Base-by-base conservation (phyloP, 371 early-diverging fungal genomes). In the Circinella umbellata region DNA sequence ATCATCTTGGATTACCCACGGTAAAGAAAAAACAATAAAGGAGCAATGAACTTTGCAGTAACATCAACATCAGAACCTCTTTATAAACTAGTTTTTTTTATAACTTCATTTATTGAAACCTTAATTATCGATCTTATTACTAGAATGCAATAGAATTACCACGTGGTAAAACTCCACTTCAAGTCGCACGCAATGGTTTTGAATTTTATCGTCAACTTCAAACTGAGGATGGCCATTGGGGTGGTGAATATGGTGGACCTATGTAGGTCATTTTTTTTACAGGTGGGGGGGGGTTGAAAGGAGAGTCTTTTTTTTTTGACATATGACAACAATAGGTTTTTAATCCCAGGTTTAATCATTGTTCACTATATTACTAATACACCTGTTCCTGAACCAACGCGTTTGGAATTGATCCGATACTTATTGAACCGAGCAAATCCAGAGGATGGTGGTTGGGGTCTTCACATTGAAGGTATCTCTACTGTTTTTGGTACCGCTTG, bases 361-460 rank as follows among this genome's bases (percentile, higher is more conserved):
- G 76, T 91, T 63, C 90, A 91, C 78, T 95, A 97, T 74, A 88
- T 97, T 66, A 94, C 96, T 0, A 88, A 89, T 7, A 78, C 81
- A n/a, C 82, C 84, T 61, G 72, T 94, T 9, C 86, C 82, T 60
- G 86, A 91, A 9, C 80, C 80, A 35, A 84, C 83, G 73, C 81
- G 84, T 20, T 82, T 87, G 5, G 99, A 98, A 85, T 79, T 98
- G 65, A 91, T 94, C 59, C 91, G 96, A 39, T 99, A 98, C 80
- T 74, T 99, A 48, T 79, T 93, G 49, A 92, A 93, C 77, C 82
- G 88, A 66, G 96, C 96, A 0, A 76, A 94, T 73, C 69, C 82
- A 35, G 90, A 88, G 46, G 96, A 98, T 69, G 99, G 99, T 38
- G 98, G 99, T 18, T 99, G 98, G 98, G 98, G 98, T 69, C 94